Evolutionary conservation across 352 stramenopile species (phyloP).

Genomic region (Pilasporangium apinafurcum): DNA sequence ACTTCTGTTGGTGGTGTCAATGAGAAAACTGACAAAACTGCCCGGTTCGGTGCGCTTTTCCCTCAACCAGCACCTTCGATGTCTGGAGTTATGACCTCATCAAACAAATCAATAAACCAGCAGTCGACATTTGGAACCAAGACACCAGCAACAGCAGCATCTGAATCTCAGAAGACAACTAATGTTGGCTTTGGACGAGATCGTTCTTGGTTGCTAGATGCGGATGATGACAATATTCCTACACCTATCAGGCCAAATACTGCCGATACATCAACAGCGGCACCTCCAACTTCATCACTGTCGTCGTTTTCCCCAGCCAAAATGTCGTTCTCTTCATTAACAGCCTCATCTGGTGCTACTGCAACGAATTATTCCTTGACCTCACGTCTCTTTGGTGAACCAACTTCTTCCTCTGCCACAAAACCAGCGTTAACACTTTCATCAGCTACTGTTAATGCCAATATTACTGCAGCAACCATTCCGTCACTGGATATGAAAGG

Average conservation of each 20-base stretch:
- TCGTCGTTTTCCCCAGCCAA: not conserved
- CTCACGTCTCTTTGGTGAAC: conserved; percentile 5
- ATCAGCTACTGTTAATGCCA: no score
- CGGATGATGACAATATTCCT: conserved; percentile 20
- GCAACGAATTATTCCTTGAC: not conserved
- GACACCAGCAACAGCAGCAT: conserved; percentile 1
- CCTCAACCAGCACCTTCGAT: conserved; percentile 5
- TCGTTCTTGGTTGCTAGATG: conserved; percentile 48
- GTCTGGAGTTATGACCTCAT: not conserved
- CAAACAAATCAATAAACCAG: not conserved
- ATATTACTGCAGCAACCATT: not conserved
- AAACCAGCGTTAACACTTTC: no score
- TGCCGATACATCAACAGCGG: not conserved
- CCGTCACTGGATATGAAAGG: not conserved
- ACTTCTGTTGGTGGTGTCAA: no score
- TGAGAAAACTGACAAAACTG: not conserved
- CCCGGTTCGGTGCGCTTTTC: conserved; percentile 5
- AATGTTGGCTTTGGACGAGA: conserved; percentile 36
- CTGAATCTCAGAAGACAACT: conserved; percentile 7
- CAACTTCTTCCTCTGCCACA: not conserved
- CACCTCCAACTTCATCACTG: not conserved
- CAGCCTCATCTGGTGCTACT: not conserved
- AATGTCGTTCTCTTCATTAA: not conserved
- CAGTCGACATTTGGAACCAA: not conserved
- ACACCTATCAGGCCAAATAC: not conserved